These are phyloP conservation scores for Ambrosia trifida DNA, from an alignment of 129 eudicot species.

Conservation along the genomic window DNA sequence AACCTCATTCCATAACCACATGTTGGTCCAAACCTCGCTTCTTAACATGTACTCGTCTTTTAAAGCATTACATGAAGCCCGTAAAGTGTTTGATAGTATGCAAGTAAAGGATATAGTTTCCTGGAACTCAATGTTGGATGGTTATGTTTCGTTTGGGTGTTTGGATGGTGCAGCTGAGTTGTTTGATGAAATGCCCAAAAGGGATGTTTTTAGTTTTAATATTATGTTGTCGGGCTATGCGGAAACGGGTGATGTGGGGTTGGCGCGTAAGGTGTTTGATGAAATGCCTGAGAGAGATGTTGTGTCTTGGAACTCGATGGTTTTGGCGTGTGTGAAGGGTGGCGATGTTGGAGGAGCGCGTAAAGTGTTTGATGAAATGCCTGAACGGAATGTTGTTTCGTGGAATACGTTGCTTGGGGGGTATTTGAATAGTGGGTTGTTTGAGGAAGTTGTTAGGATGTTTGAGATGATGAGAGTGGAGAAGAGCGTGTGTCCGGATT, in stretches of 20 bases:
- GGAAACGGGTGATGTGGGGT: constrained; percentile 23
- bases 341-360: constrained; percentile 47
- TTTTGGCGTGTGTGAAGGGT: constrained; percentile 37
- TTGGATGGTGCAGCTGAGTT: constrained; percentile 34
- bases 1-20: constrained; percentile 29
- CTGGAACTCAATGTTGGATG: constrained; percentile 55
- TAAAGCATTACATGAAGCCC: constrained; percentile 23
- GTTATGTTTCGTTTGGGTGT: constrained; percentile 36
- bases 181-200: constrained; percentile 39
- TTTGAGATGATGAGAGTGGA: constrained; percentile 44
- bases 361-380: constrained; percentile 47
- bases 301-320: constrained; percentile 49
- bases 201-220: constrained; percentile 37
- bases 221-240: constrained; percentile 50
- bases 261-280: constrained; percentile 35
- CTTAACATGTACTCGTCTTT: constrained; percentile 44
- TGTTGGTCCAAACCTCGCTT: constrained; percentile 48
- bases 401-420: constrained; percentile 54
- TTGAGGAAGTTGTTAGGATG: constrained; percentile 30
- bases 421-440: constrained; percentile 27
- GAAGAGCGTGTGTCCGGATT: constrained; percentile 26
- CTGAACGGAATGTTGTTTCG: constrained; percentile 37
- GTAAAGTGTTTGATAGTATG: constrained; percentile 42
- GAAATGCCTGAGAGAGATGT: constrained; percentile 32
- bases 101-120: constrained; percentile 38